Conservation (phyloP, 2,329 filamentous ascomycete genomes). For the Neofusicoccum cordaticola region DNA sequence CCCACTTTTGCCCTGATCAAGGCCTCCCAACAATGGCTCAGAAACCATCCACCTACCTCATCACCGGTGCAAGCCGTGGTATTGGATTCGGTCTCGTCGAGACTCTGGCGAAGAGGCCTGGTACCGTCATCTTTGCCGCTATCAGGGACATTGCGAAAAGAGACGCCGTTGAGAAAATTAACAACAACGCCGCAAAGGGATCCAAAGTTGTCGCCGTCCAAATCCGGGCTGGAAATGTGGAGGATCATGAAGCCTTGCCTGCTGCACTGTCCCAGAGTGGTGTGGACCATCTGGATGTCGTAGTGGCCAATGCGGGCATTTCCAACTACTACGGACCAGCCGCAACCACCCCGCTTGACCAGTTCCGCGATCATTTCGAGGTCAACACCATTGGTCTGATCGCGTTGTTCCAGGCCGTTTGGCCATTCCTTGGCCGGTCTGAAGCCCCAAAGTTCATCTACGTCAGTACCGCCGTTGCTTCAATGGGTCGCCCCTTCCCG, state of each 20-base stretch:
- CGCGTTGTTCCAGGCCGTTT: slow-evolving; percentile 31
- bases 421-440: slow-evolving; percentile 32
- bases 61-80: slow-evolving; percentile 1
- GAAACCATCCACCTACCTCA: background rate
- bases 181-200: slow-evolving; percentile 3
- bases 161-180: background rate
- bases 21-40: background rate
- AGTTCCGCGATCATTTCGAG: slow-evolving; percentile 7
- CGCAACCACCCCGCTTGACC: background rate
- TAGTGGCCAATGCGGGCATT: background rate
- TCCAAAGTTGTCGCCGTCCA: background rate
- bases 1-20: background rate
- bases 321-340: slow-evolving; percentile 1
- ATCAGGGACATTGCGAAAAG: slow-evolving; percentile 4
- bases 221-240: background rate
- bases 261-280: background rate
- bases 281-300: background rate
- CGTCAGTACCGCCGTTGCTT: background rate
- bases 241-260: background rate
- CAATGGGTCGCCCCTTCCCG: background rate
- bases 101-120: background rate
- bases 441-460: background rate
- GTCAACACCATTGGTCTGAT: slow-evolving; percentile 42
- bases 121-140: background rate
- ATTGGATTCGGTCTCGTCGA: background rate